Evolutionary conservation across 805 yeast species (phyloP).

Genomic region (Candida parachauliodes): DNA sequence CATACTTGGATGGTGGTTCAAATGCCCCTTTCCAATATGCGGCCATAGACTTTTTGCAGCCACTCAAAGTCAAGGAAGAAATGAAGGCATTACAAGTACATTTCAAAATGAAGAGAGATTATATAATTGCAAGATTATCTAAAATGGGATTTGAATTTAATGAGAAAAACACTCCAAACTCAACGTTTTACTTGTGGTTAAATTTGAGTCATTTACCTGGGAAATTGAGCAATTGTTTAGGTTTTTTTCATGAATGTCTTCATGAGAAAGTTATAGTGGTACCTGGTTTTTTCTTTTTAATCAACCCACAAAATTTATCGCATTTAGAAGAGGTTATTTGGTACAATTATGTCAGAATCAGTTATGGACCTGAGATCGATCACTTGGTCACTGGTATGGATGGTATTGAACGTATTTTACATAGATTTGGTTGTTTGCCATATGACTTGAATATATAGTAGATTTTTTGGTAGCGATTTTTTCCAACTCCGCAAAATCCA

Average conservation of each 20-base stretch:
- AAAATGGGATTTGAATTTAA: slow-evolving; percentile 53
- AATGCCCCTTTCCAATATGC: slow-evolving; percentile 61
- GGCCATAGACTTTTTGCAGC: slow-evolving; percentile 52
- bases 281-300: slow-evolving; percentile 60
- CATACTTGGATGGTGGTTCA: slow-evolving; percentile 58
- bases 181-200: slow-evolving; percentile 60
- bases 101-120: slow-evolving; percentile 55
- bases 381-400: slow-evolving; percentile 55
- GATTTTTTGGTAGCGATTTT: slow-evolving; percentile 1
- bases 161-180: slow-evolving; percentile 44
- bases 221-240: slow-evolving; percentile 53
- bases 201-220: slow-evolving; percentile 54
- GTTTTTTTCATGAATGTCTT: slow-evolving; percentile 60
- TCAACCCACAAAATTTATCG: slow-evolving; percentile 50
- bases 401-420: slow-evolving; percentile 50
- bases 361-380: slow-evolving; percentile 57
- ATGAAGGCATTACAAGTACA: slow-evolving; percentile 57
- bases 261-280: slow-evolving; percentile 59
- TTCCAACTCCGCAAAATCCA: slow-evolving; percentile 1
- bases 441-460: slow-evolving; percentile 14
- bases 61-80: slow-evolving; percentile 46
- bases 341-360: slow-evolving; percentile 56
- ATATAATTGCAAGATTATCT: slow-evolving; percentile 44
- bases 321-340: slow-evolving; percentile 52
- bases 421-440: slow-evolving; percentile 42